phyloP scores from a whole-genome alignment of 192 early-diverging fungal genomes.

The Podila minutissima region DNA sequence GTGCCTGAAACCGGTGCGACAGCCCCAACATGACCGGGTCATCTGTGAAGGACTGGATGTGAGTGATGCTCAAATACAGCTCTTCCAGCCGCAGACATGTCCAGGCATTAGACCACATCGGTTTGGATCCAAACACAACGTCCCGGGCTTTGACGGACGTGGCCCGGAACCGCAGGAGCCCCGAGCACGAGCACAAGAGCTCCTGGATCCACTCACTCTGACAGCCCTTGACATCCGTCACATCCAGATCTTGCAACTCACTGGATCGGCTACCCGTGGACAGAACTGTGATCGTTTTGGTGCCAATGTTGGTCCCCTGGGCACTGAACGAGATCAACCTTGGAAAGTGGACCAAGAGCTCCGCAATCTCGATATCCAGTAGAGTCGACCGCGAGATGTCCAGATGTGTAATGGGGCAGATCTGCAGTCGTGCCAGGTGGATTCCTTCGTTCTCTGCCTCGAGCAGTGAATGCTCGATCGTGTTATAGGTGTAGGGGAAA shows the following conservation, averaged over 20 bases:
- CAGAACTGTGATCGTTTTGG: background rate
- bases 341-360: conserved; percentile 3
- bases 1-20: background rate
- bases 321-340: conserved; percentile 1
- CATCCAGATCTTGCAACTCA: conserved; percentile 8
- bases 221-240: conserved; percentile 7
- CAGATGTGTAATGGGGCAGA: conserved; percentile 13
- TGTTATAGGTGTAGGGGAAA: background rate
- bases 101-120: background rate
- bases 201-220: conserved; percentile 7
- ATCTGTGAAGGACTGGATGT: background rate
- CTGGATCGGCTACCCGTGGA: background rate
- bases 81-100: conserved; percentile 12
- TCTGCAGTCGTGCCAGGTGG: background rate
- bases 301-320: conserved; percentile 6
- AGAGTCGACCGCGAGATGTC: conserved; percentile 21
- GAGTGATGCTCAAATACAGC: conserved; percentile 18
- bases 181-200: conserved; percentile 14
- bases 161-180: conserved; percentile 15
- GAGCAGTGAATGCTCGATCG: background rate
- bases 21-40: background rate
- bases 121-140: background rate
- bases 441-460: background rate
- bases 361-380: conserved; percentile 17
- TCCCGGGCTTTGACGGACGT: conserved; percentile 3